Conservation (phyloP, 2,329 filamentous ascomycete genomes). For the Xylaria sp. region DNA sequence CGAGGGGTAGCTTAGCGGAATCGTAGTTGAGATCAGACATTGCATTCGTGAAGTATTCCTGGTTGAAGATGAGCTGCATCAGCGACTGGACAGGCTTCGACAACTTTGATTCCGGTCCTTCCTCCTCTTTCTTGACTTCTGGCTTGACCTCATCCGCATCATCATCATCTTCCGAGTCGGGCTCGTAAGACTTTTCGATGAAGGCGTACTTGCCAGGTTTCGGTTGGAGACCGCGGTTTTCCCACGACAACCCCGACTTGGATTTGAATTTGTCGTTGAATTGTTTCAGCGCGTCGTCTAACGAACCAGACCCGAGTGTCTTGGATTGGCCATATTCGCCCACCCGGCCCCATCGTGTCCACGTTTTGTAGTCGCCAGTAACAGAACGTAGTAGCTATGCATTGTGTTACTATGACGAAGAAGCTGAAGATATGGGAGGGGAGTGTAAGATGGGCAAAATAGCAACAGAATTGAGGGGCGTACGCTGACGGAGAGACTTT, state of each 20-base stretch:
- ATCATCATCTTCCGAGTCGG: slow-evolving; percentile 62
- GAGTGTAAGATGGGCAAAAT: neutral
- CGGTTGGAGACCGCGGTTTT: slow-evolving; percentile 63
- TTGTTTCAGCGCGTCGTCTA: slow-evolving; percentile 58
- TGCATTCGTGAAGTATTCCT: slow-evolving; percentile 73
- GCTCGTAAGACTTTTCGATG: slow-evolving; percentile 80
- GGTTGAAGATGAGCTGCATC: slow-evolving; percentile 86
- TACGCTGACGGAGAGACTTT: neutral
- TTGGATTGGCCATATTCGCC: slow-evolving; percentile 66
- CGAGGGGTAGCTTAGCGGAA: slow-evolving; percentile 80
- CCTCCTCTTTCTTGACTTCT: slow-evolving; percentile 40
- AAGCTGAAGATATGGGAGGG: slow-evolving; percentile 9
- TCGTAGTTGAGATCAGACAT: slow-evolving; percentile 78
- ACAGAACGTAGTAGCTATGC: slow-evolving; percentile 58
- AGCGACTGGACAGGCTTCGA: slow-evolving; percentile 68
- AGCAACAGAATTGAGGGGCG: neutral
- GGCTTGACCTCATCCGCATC: slow-evolving; percentile 40
- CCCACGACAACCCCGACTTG: slow-evolving; percentile 70
- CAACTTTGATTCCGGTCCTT: slow-evolving; percentile 46
- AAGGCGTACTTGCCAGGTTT: slow-evolving; percentile 80
- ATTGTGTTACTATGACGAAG: slow-evolving; percentile 11
- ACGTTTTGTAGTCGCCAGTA: slow-evolving; percentile 64
- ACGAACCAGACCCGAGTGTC: slow-evolving; percentile 55
- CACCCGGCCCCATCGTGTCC: slow-evolving; percentile 86
- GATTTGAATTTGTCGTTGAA: slow-evolving; percentile 72